phyloP scores from a whole-genome alignment of 306 rosid species.

The Medicago arabica region DNA sequence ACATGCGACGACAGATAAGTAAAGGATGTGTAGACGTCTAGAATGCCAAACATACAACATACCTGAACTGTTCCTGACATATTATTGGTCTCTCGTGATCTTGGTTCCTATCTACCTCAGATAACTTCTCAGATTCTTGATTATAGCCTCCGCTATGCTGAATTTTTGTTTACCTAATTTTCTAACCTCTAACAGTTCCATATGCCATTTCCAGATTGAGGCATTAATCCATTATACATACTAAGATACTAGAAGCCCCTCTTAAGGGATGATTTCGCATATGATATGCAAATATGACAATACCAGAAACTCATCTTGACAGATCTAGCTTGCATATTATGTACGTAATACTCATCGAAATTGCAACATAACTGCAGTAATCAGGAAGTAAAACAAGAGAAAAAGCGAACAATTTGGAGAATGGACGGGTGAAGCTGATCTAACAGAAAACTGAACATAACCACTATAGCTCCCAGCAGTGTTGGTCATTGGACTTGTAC shows the following conservation, averaged over 20 bases:
- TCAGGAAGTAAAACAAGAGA: slow-evolving; percentile 50
- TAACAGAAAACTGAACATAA: slow-evolving; percentile 79
- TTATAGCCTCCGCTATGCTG: slow-evolving; percentile 40
- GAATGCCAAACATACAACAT: slow-evolving; percentile 39
- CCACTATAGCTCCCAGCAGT: slow-evolving; percentile 82
- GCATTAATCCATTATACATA: slow-evolving; percentile 47
- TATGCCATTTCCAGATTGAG: slow-evolving; percentile 41
- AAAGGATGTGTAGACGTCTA: slow-evolving; percentile 12
- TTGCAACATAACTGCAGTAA: slow-evolving; percentile 51
- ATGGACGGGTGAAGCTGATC: slow-evolving; percentile 58
- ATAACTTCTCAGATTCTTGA: slow-evolving; percentile 50
- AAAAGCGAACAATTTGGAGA: slow-evolving; percentile 48
- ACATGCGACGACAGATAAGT: slow-evolving; percentile 30
- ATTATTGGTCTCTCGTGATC: slow-evolving; percentile 45
- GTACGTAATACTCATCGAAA: slow-evolving; percentile 38
- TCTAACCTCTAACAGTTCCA: slow-evolving; percentile 50
- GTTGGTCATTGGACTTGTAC: slow-evolving; percentile 59
- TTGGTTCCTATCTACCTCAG: slow-evolving; percentile 46
- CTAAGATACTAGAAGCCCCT: slow-evolving; percentile 45
- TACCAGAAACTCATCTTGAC: slow-evolving; percentile 31
- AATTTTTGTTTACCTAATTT: slow-evolving; percentile 43
- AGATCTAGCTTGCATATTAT: slow-evolving; percentile 43
- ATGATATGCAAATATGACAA: slow-evolving; percentile 41
- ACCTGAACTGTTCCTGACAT: slow-evolving; percentile 56
- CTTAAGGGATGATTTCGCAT: slow-evolving; percentile 44